Base-by-base conservation (phyloP, 768 basidiomycete species). In the Boletus tomentosulus region DNA sequence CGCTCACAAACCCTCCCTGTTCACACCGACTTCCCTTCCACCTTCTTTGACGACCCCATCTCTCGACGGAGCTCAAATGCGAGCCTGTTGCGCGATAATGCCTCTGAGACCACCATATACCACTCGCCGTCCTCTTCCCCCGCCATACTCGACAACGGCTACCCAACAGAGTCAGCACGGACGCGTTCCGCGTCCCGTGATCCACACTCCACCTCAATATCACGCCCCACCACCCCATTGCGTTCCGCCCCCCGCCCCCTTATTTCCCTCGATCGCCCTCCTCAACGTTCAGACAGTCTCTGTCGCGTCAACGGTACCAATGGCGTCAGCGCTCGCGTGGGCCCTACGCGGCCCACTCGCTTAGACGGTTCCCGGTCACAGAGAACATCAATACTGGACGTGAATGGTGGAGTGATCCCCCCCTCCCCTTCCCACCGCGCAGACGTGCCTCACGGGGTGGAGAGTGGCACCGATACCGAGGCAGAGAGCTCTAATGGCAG, bases 381-480 rank as follows among this genome's bases (percentile, higher is more conserved):
- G 25, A 54, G 59, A 13, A 48, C 68, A 4, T 63, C 68, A 16
- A 58, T 63, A 22, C 43, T 53, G 7, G 59, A 57, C 31, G 60
- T 58, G 57, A 58, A 54, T 42, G 55, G 53, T 24, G 70, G 60
- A 27, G 34, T 27, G 15, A 51, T 58, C 10, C 81, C 85, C 13
- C 72, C 76, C 3, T 86, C 85, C 0, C 86, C 87, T 5, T 76
- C 80, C 3, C 82, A 84, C 62, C 76, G 71, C 34, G 81, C 79
- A 0, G 87, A 90, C 63, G 87, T 89, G 10, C 89, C 87, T 52
- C 83, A 79, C 47, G 75, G 81, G 12, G 75, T 89, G 16, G 88
- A 89, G 70, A 88, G 86, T 60, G 86, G 82, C 13, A 86, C 84
- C 3, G 87, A 89, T 57, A 85, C 83, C 0, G 87, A 89, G 43